Percentiles rank a stretch among this genome's conserved stretches.
Conservation (phyloP, 2,329 filamentous ascomycete genomes). For the Eutypella sp. region DNA sequence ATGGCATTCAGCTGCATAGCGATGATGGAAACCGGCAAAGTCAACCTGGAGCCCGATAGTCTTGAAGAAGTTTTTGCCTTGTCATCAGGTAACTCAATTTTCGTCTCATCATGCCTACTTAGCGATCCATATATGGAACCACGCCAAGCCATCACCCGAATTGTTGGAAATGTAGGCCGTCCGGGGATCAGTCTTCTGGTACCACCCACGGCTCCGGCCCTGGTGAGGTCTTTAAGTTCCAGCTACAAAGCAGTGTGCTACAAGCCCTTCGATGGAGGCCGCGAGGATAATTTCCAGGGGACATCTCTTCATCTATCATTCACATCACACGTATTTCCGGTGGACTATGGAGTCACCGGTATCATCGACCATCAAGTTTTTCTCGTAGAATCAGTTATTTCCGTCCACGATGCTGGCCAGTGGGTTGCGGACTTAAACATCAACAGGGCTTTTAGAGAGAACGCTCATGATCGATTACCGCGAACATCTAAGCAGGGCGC, state of each 20-base stretch:
- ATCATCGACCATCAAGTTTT: constrained; percentile 1
- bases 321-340: not conserved
- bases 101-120: not conserved
- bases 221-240: not conserved
- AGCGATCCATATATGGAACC: not conserved
- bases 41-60: not conserved
- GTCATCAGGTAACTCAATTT: constrained; percentile 3
- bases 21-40: constrained; percentile 2
- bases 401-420: not conserved
- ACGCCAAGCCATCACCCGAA: not conserved
- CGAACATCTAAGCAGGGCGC: not conserved
- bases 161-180: not conserved
- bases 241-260: not conserved
- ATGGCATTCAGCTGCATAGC: constrained; percentile 3
- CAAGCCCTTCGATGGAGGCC: not conserved
- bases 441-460: not conserved
- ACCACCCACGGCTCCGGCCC: not conserved
- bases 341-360: not conserved
- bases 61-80: not conserved
- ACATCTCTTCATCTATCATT: constrained; percentile 1
- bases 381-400: not conserved
- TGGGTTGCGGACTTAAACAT: not conserved
- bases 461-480: not conserved
- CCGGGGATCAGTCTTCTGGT: constrained; percentile 1
- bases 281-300: not conserved